Conservation (phyloP, 2,329 filamentous ascomycete genomes). For the Trichophyton rubrum region DNA sequence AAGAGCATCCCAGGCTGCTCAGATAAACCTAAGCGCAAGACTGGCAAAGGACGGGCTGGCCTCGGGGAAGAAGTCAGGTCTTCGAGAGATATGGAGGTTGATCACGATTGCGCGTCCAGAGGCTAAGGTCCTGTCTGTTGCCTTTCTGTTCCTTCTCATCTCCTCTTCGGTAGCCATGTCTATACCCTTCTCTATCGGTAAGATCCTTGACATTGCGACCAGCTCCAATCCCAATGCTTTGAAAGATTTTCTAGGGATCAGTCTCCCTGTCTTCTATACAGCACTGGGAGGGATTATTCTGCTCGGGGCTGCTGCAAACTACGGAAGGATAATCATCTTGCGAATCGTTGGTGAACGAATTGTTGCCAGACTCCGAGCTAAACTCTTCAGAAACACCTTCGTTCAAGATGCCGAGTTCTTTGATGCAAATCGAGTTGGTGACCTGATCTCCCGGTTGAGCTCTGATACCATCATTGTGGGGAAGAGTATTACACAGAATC, state of each 20-base stretch:
- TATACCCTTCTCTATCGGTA: constrained; percentile 90
- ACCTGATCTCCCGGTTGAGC: constrained; percentile 86
- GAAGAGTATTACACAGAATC: constrained; percentile 95
- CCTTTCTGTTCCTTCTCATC: constrained; percentile 73
- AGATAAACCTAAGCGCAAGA: constrained; percentile 79
- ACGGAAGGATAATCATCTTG: constrained; percentile 82
- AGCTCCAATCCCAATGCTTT: constrained; percentile 54
- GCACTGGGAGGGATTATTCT: constrained; percentile 65
- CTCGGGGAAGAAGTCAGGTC: constrained; percentile 39
- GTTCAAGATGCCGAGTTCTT: constrained; percentile 99
- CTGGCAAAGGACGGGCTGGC: constrained; percentile 64
- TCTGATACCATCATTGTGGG: constrained; percentile 96
- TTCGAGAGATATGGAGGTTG: constrained; percentile 69
- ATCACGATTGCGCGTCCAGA: constrained; percentile 84
- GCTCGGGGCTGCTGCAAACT: constrained; percentile 79
- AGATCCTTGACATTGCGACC: constrained; percentile 84
- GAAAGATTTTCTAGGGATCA: constrained; percentile 65
- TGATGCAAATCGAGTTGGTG: constrained; percentile 91
- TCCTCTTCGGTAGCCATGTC: constrained; percentile 93
- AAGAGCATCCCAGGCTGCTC: constrained; percentile 71
- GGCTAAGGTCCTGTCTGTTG: constrained; percentile 59
- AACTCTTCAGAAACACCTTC: constrained; percentile 82
- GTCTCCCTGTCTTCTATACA: constrained; percentile 75
- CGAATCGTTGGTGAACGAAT: constrained; percentile 92
- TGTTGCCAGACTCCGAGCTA: constrained; percentile 75